phyloP scores from a whole-genome alignment of 1,284 basidiomycete genomes.

The Heterobasidion occidentale region DNA sequence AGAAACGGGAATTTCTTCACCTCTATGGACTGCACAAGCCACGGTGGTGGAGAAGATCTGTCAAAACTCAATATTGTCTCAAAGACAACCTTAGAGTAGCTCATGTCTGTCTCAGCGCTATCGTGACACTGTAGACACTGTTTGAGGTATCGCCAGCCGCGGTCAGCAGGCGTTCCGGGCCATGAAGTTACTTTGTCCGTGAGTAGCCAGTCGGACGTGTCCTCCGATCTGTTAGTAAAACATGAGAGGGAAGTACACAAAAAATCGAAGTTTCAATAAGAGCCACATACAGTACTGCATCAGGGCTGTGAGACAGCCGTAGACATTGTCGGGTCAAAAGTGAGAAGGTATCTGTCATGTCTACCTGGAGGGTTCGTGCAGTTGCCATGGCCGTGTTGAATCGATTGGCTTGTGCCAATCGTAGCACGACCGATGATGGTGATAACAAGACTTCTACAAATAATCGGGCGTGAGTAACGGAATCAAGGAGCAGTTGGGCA shows the following conservation, averaged over 20 bases:
- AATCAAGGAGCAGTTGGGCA: background rate
- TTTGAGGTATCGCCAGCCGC: conserved; percentile 86
- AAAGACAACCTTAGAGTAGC: conserved; percentile 69
- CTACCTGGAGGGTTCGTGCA: conserved; percentile 72
- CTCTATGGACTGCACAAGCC: conserved; percentile 72
- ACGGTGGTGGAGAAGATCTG: conserved; percentile 65
- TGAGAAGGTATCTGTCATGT: conserved; percentile 83
- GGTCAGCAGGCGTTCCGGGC: conserved; percentile 72
- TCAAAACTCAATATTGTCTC: conserved; percentile 72
- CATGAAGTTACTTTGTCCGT: conserved; percentile 78
- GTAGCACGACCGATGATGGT: conserved; percentile 68
- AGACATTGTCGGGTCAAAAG: conserved; percentile 77
- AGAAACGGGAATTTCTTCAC: conserved; percentile 25
- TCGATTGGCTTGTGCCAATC: conserved; percentile 73
- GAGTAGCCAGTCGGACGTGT: conserved; percentile 73
- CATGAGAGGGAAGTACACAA: conserved; percentile 2
- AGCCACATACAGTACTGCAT: conserved; percentile 41
- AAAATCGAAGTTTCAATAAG: background rate
- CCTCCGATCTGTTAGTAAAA: conserved; percentile 44
- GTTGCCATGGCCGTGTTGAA: conserved; percentile 78
- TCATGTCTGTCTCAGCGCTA: conserved; percentile 59
- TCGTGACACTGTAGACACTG: conserved; percentile 77
- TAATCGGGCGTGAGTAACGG: background rate
- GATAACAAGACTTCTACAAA: conserved; percentile 54
- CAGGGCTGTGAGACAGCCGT: conserved; percentile 54